These are phyloP conservation scores for Ustilago curta DNA, from an alignment of 1,284 basidiomycete species.

Conservation along the genomic window DNA sequence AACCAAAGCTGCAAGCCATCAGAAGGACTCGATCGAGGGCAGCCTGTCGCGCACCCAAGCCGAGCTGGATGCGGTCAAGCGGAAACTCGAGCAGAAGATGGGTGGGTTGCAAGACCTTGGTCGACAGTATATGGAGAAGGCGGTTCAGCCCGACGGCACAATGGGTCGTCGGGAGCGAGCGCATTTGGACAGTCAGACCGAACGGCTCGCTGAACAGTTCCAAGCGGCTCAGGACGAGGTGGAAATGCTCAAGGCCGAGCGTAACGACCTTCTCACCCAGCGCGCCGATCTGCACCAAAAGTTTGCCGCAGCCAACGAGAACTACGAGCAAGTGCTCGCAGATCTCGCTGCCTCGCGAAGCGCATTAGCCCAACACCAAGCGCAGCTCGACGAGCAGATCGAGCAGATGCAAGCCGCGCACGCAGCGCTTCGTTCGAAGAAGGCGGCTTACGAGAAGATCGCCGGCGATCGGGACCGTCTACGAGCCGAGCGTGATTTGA, in stretches of 20 bases:
- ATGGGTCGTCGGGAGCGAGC: conserved; percentile 15
- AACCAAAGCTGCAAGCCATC: conserved; percentile 24
- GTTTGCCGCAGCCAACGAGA: conserved; percentile 44
- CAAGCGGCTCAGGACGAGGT: conserved; percentile 42
- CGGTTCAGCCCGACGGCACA: conserved; percentile 17
- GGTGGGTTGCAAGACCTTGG: conserved; percentile 38
- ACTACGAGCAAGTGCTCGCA: conserved; percentile 36
- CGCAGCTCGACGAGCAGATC: conserved; percentile 60
- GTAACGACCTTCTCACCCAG: conserved; percentile 42
- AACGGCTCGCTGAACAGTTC: conserved; percentile 46
- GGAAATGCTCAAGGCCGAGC: conserved; percentile 43
- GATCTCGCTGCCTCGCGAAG: conserved; percentile 40
- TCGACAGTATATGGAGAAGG: conserved; percentile 30
- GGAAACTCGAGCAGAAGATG: conserved; percentile 49
- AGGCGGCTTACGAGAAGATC: conserved; percentile 35
- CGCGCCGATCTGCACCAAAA: conserved; percentile 44
- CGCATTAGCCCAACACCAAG: conserved; percentile 49
- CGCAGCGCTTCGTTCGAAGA: conserved; percentile 38
- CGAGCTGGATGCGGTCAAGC: conserved; percentile 42
- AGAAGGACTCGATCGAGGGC: conserved; percentile 43
- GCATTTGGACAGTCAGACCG: conserved; percentile 24
- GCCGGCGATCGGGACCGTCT: conserved; percentile 53
- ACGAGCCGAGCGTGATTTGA: conserved; percentile 40
- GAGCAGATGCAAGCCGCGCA: conserved; percentile 53
- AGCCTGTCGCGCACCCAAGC: conserved; percentile 37